Conservation (phyloP, 2,329 filamentous ascomycete species). For the Exophiala bonariae region DNA sequence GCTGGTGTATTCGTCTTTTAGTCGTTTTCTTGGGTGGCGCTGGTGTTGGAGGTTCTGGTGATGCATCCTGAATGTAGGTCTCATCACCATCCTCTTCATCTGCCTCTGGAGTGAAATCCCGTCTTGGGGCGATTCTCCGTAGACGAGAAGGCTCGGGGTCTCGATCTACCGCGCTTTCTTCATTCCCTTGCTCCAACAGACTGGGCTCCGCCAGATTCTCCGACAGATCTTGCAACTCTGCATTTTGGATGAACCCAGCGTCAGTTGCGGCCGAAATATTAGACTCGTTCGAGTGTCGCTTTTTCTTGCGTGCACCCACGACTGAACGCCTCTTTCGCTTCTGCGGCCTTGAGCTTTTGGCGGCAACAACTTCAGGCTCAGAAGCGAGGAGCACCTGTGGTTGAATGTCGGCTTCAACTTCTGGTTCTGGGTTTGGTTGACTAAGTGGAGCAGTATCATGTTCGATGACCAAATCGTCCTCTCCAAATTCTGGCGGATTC, state of each 20-base stretch:
- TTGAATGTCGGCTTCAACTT: too few relatives aligned
- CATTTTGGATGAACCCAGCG: too few relatives aligned
- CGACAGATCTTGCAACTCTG: too few relatives aligned
- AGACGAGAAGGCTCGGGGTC: neutral
- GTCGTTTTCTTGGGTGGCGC: slow-evolving; percentile 12
- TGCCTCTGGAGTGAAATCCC: slow-evolving; percentile 11
- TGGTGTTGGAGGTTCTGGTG: slow-evolving; percentile 21
- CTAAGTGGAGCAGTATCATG: too few relatives aligned
- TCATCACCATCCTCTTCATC: slow-evolving; percentile 23
- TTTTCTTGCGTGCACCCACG: slow-evolving; percentile 21
- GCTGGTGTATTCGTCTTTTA: slow-evolving; percentile 8
- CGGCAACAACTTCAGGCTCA: neutral
- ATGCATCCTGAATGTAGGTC: slow-evolving; percentile 21
- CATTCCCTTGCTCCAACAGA: too few relatives aligned
- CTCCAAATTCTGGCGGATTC: too few relatives aligned
- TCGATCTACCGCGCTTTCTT: neutral
- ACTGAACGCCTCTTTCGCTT: slow-evolving; percentile 45
- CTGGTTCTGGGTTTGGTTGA: too few relatives aligned
- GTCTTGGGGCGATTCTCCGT: slow-evolving; percentile 20
- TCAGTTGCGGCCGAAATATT: too few relatives aligned
- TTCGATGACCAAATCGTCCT: too few relatives aligned
- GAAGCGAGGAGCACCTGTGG: too few relatives aligned
- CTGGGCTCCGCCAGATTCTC: too few relatives aligned
- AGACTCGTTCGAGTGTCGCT: slow-evolving; percentile 1
- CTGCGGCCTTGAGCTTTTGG: slow-evolving; percentile 21